phyloP scores from a whole-genome alignment of 306 rosid species.

The Geum urbanum region DNA sequence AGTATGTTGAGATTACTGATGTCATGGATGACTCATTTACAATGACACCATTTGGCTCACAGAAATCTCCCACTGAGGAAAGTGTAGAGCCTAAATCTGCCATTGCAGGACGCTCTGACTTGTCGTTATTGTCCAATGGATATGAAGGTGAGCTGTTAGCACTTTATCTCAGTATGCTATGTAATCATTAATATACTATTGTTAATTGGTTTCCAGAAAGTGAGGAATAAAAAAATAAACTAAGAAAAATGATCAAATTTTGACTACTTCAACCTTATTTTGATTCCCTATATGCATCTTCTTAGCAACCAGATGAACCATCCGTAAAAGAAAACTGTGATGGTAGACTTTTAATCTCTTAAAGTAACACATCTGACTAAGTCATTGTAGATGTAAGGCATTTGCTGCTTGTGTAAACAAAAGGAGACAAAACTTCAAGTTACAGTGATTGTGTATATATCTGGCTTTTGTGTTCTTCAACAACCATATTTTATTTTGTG shows the following conservation, averaged over 20 bases:
- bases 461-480: neutral
- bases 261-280: neutral
- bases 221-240: neutral
- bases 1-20: constrained; percentile 92
- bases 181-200: constrained; percentile 12
- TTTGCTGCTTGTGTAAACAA: neutral
- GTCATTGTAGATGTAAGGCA: neutral
- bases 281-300: constrained; percentile 9
- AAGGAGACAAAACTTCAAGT: neutral
- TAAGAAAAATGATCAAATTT: neutral
- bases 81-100: constrained; percentile 48
- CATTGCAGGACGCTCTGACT: constrained; percentile 41
- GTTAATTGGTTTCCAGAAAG: constrained; percentile 22
- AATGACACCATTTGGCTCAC: constrained; percentile 70
- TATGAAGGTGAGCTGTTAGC: constrained; percentile 53
- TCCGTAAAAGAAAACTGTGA: too few relatives aligned
- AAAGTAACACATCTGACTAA: neutral
- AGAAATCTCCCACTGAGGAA: constrained; percentile 52
- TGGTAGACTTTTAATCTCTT: neutral
- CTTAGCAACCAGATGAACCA: constrained; percentile 10
- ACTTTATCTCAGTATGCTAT: constrained; percentile 10
- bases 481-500: neutral
- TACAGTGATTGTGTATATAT: neutral
- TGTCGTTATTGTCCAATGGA: constrained; percentile 38
- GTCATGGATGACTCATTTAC: constrained; percentile 92